Evolutionary conservation across 306 rosid genomes (phyloP).

Genomic region (Gillenia trifoliata): DNA sequence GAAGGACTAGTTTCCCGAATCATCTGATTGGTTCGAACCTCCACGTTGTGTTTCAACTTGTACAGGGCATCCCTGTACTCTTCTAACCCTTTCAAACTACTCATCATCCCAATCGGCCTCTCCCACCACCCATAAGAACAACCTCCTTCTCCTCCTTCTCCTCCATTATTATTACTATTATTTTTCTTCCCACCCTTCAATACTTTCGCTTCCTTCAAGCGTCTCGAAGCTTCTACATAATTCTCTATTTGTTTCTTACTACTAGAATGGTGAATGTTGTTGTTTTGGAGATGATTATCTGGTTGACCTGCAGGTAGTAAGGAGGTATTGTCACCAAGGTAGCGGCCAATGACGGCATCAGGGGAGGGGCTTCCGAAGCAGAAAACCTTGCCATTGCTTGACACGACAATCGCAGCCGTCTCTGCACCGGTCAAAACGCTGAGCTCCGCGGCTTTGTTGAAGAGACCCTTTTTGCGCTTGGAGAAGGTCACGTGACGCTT

Average conservation of each 20-base stretch:
- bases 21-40: not conserved
- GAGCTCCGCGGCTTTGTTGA: slow-evolving; percentile 18
- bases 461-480: slow-evolving; percentile 18
- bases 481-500: slow-evolving; percentile 25
- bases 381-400: slow-evolving; percentile 13
- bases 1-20: not conserved
- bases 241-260: not conserved
- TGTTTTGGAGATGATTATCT: not conserved
- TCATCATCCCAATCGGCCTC: not conserved
- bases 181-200: not conserved
- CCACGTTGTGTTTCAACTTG: slow-evolving; percentile 8
- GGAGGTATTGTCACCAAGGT: not conserved
- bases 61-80: not conserved
- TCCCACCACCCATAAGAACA: slow-evolving; percentile 16
- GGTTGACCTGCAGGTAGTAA: not conserved
- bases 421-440: slow-evolving; percentile 8
- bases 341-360: not conserved
- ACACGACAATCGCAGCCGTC: slow-evolving; percentile 3
- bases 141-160: not conserved
- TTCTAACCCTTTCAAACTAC: not conserved
- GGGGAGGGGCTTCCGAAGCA: slow-evolving; percentile 6
- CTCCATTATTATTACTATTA: not conserved
- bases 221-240: not conserved
- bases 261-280: not conserved
- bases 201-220: not conserved